Conservation (phyloP, 108 stramenopile species). For the Fragilaria crotonensis region DNA sequence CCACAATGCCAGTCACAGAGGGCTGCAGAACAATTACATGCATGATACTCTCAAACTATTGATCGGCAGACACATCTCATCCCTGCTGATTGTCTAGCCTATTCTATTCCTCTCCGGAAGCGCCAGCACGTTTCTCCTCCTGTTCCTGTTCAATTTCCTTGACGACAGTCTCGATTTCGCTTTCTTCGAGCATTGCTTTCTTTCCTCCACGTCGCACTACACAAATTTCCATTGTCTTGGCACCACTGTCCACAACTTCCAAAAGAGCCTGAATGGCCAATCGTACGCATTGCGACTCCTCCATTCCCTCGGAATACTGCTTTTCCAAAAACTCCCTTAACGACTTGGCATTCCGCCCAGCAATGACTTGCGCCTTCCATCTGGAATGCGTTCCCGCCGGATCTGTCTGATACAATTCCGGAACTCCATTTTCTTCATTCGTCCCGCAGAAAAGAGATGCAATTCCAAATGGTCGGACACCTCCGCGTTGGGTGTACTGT, state of each 20-base stretch:
- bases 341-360: slow-evolving; percentile 92
- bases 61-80: too few relatives aligned
- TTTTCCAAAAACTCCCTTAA: slow-evolving; percentile 98
- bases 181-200: slow-evolving; percentile 72
- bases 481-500: slow-evolving; percentile 98
- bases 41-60: too few relatives aligned
- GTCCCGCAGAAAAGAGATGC: slow-evolving; percentile 87
- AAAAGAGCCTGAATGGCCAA: slow-evolving; percentile 93
- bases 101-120: neutral
- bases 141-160: slow-evolving; percentile 83
- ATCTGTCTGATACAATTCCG: slow-evolving; percentile 91
- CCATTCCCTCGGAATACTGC: slow-evolving; percentile 81
- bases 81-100: too few relatives aligned
- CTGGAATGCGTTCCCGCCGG: slow-evolving; percentile 96
- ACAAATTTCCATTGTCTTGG: slow-evolving; percentile 97
- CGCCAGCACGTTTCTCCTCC: slow-evolving; percentile 32
- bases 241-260: slow-evolving; percentile 98
- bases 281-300: slow-evolving; percentile 75
- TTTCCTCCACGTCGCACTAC: slow-evolving; percentile 64
- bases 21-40: too few relatives aligned
- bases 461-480: slow-evolving; percentile 98
- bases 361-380: slow-evolving; percentile 99
- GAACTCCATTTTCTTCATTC: slow-evolving; percentile 45
- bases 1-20: too few relatives aligned
- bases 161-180: slow-evolving; percentile 68